Evolutionary conservation across 345 rosid species (phyloP).

Genomic region (Aethionema arabicum): DNA sequence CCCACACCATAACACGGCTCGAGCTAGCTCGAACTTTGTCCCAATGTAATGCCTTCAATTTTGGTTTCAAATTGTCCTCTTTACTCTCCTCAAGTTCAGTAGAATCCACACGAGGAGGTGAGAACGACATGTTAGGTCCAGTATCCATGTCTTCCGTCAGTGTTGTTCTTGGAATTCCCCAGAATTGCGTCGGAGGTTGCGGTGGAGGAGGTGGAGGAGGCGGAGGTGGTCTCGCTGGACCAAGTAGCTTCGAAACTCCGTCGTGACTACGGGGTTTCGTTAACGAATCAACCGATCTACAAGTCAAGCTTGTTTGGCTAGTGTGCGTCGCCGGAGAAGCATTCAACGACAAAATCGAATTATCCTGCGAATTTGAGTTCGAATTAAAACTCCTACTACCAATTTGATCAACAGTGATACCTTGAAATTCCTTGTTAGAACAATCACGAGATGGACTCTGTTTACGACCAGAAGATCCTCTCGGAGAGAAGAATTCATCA

Average conservation of each 20-base stretch:
- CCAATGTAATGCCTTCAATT: constrained; percentile 94
- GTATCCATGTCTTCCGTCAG: no score
- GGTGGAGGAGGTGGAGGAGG: constrained; percentile 51
- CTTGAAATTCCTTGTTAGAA: constrained; percentile 46
- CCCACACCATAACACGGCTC: constrained; percentile 93
- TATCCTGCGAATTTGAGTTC: constrained; percentile 51
- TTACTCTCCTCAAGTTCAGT: constrained; percentile 32
- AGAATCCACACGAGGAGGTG: constrained; percentile 45
- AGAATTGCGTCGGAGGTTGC: constrained; percentile 53
- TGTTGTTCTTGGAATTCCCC: constrained; percentile 43
- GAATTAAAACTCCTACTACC: constrained; percentile 57
- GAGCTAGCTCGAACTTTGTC: constrained; percentile 97
- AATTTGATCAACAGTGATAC: constrained; percentile 40
- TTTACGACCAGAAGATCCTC: constrained; percentile 71
- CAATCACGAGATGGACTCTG: constrained; percentile 44
- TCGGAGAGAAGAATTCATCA: constrained; percentile 89
- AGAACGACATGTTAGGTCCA: constrained; percentile 1
- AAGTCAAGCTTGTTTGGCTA: constrained; percentile 44
- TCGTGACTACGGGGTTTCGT: constrained; percentile 28
- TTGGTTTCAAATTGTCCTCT: constrained; percentile 63
- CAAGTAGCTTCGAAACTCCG: constrained; percentile 21
- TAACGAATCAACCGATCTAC: constrained; percentile 51
- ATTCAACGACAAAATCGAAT: constrained; percentile 41
- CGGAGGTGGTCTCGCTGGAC: constrained; percentile 58
- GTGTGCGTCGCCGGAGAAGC: constrained; percentile 41